Evolutionary conservation across 2,329 filamentous ascomycete species (phyloP).

Genomic region (Didymella keratinophila): DNA sequence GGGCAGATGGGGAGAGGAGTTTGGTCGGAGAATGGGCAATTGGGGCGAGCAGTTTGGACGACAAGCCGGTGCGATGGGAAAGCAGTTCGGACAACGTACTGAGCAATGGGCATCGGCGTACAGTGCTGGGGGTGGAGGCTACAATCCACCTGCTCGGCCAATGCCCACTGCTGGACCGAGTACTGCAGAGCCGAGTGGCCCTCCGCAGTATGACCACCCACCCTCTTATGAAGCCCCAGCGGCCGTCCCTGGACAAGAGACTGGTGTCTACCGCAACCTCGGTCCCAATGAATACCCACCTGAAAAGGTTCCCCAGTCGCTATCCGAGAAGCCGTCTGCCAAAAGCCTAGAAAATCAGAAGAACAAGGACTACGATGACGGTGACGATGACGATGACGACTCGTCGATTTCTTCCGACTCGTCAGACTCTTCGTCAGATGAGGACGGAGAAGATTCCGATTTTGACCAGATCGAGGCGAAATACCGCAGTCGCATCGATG

Average conservation of each 20-base stretch:
- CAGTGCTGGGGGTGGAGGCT: neutral
- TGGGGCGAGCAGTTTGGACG: slow-evolving; percentile 29
- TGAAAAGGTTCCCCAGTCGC: slow-evolving; percentile 8
- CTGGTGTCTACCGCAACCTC: slow-evolving; percentile 23
- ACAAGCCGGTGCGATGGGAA: slow-evolving; percentile 32
- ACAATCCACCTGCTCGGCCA: neutral
- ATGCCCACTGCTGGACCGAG: slow-evolving; percentile 12
- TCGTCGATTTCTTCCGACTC: slow-evolving; percentile 37
- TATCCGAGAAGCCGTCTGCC: slow-evolving; percentile 1
- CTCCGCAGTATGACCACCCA: slow-evolving; percentile 25
- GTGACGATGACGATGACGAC: slow-evolving; percentile 24
- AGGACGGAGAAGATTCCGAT: slow-evolving; percentile 20
- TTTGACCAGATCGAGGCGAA: slow-evolving; percentile 13
- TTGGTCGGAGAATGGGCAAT: slow-evolving; percentile 17
- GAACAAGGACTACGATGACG: slow-evolving; percentile 21
- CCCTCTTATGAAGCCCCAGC: slow-evolving; percentile 24
- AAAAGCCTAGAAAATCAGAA: slow-evolving; percentile 7
- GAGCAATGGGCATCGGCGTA: slow-evolving; percentile 13
- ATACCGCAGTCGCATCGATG: slow-evolving; percentile 30
- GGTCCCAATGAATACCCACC: slow-evolving; percentile 7
- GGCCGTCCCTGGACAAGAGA: slow-evolving; percentile 29
- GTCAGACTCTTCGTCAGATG: slow-evolving; percentile 24
- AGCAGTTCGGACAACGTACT: slow-evolving; percentile 26
- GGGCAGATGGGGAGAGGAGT: slow-evolving; percentile 43
- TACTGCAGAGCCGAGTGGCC: slow-evolving; percentile 10